These are phyloP conservation scores for Talaromyces funiculosus DNA, from an alignment of 2,329 filamentous ascomycete species.

Conservation along the genomic window DNA sequence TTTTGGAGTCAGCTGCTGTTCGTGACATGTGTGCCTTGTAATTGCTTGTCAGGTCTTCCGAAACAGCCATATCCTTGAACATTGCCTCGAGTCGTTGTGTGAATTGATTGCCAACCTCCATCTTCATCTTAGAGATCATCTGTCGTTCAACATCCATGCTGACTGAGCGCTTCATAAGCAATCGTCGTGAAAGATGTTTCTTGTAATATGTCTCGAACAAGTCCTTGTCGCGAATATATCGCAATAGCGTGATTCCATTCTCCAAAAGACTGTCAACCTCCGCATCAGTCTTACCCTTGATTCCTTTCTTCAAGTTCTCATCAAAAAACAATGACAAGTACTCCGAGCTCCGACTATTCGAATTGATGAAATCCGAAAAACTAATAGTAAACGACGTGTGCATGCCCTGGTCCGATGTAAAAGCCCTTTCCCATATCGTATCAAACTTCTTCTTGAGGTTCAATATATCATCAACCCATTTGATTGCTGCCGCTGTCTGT, in stretches of 20 bases:
- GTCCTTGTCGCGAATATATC: slow-evolving; percentile 87
- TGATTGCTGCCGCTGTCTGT: slow-evolving; percentile 79
- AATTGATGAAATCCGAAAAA: slow-evolving; percentile 89
- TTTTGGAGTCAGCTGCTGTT: slow-evolving; percentile 53
- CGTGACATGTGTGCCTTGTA: slow-evolving; percentile 67
- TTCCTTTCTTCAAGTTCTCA: slow-evolving; percentile 88
- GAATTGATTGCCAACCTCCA: slow-evolving; percentile 90
- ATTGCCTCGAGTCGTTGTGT: slow-evolving; percentile 91
- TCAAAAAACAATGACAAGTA: slow-evolving; percentile 96
- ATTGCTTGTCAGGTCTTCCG: slow-evolving; percentile 69
- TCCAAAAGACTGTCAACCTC: slow-evolving; percentile 82
- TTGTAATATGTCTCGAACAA: slow-evolving; percentile 97
- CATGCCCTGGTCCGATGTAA: slow-evolving; percentile 67
- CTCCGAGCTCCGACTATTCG: slow-evolving; percentile 78
- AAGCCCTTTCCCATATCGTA: slow-evolving; percentile 65
- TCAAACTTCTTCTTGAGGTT: slow-evolving; percentile 86
- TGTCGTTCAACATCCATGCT: slow-evolving; percentile 90
- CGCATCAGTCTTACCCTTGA: slow-evolving; percentile 84
- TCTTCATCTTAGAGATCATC: slow-evolving; percentile 95
- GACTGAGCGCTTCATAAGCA: slow-evolving; percentile 83
- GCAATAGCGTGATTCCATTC: slow-evolving; percentile 79
- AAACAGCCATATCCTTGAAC: slow-evolving; percentile 93
- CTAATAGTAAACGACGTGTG: slow-evolving; percentile 79
- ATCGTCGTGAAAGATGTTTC: slow-evolving; percentile 82
- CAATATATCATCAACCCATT: slow-evolving; percentile 92